phyloP scores from a whole-genome alignment of 345 rosid genomes.

The Hypericum androsaemum region DNA sequence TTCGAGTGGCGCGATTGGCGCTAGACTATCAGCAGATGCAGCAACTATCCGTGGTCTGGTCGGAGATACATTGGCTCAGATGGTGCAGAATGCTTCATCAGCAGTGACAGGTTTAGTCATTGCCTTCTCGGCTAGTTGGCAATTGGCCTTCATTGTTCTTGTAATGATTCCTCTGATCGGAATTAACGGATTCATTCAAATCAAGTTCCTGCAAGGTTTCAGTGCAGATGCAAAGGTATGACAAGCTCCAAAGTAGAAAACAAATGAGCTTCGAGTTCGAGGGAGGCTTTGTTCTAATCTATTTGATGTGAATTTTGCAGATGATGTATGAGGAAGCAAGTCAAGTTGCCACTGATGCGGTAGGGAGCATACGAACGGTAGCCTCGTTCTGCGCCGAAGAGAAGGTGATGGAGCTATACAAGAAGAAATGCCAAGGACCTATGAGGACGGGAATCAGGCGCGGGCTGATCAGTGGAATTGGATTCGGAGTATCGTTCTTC shows the following conservation, averaged over 20 bases:
- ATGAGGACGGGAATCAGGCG: constrained; percentile 54
- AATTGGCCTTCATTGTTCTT: constrained; percentile 21
- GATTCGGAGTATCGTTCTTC: constrained; percentile 61
- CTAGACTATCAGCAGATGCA: constrained; percentile 83
- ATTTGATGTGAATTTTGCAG: constrained; percentile 26
- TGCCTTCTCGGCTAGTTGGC: constrained; percentile 36
- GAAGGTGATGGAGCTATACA: constrained; percentile 66
- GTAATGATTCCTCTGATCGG: constrained; percentile 57
- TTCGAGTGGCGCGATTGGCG: constrained; percentile 73
- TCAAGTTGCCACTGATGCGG: constrained; percentile 84
- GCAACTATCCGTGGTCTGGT: constrained; percentile 57
- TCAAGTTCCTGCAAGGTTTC: constrained; percentile 68
- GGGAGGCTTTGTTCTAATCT: neutral
- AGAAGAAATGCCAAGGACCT: constrained; percentile 72
- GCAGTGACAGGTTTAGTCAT: constrained; percentile 57
- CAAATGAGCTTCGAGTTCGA: too few relatives aligned
- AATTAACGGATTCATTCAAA: constrained; percentile 47
- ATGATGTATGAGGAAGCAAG: constrained; percentile 84
- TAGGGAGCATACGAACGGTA: constrained; percentile 79
- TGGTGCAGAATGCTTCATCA: constrained; percentile 50
- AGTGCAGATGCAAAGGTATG: constrained; percentile 77
- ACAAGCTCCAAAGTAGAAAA: too few relatives aligned
- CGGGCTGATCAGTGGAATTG: constrained; percentile 60
- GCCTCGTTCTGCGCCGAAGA: constrained; percentile 88
- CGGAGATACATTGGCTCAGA: constrained; percentile 62